Evolutionary conservation across 257 asterid species (phyloP).

Genomic region (Jaltomata sinuosa): DNA sequence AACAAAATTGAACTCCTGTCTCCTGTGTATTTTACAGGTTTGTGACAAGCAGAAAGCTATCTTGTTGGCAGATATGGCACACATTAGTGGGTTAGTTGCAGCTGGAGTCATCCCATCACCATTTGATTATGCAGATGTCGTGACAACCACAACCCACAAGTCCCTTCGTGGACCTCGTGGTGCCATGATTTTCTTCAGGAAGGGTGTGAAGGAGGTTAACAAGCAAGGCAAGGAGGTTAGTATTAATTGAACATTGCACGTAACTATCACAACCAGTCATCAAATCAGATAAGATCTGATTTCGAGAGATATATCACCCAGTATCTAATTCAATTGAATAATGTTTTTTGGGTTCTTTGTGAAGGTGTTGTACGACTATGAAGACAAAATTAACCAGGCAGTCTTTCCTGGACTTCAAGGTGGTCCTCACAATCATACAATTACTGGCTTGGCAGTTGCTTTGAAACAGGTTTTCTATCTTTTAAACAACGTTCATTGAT

Average conservation of each 20-base stretch:
- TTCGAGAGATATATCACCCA: neutral
- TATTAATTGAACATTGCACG: neutral
- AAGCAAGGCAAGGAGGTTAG: conserved; percentile 90
- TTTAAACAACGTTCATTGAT: neutral
- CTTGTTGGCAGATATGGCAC: conserved; percentile 95
- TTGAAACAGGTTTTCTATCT: conserved; percentile 59
- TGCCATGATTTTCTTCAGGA: conserved; percentile 93
- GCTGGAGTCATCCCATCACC: conserved; percentile 98
- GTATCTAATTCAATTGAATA: neutral
- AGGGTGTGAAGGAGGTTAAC: conserved; percentile 77
- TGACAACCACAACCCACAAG: conserved; percentile 92
- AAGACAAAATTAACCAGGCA: conserved; percentile 89
- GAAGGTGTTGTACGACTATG: conserved; percentile 81
- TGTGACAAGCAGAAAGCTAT: conserved; percentile 86
- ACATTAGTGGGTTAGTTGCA: conserved; percentile 92
- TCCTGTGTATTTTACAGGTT: conserved; percentile 35
- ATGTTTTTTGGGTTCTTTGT: neutral
- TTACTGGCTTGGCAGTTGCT: conserved; percentile 89
- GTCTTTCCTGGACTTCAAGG: conserved; percentile 99
- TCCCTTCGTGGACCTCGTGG: conserved; percentile 97
- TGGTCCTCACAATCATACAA: conserved; percentile 98
- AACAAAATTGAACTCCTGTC: neutral
- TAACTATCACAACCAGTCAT: neutral
- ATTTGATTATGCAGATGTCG: conserved; percentile 88
- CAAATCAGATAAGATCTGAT: neutral